A percentile compares a stretch with the other conserved stretches of the same genome.
Evolutionary conservation across 352 stramenopile genomes (phyloP).

Genomic region (Pythium vanterpoolii): DNA sequence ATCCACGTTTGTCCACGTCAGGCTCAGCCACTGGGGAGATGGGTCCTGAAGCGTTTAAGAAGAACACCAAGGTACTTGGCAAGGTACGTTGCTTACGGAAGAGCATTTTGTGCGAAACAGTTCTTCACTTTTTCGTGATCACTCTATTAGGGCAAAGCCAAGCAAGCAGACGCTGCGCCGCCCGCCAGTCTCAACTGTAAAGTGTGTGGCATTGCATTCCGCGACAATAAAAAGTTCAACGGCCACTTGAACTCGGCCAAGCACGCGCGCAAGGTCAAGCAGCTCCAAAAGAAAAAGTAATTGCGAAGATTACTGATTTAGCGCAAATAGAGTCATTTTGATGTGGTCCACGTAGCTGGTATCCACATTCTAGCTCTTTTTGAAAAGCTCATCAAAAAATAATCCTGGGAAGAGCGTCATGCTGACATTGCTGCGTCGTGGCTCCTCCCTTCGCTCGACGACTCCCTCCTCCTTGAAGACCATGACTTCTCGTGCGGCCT

Average conservation of each 20-base stretch:
- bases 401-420: not conserved
- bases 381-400: slow-evolving; percentile 6
- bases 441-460: slow-evolving; percentile 6
- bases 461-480: not conserved
- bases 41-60: not conserved
- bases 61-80: not conserved
- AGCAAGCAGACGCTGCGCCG: slow-evolving; percentile 7
- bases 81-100: not conserved
- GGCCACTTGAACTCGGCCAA: slow-evolving; percentile 86
- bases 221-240: slow-evolving; percentile 80
- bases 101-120: not conserved
- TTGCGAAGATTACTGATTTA: not conserved
- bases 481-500: slow-evolving; percentile 15
- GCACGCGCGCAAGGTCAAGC: slow-evolving; percentile 69
- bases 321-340: not conserved
- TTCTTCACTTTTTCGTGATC: not conserved
- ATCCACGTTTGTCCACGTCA: slow-evolving; percentile 21
- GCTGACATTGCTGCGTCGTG: slow-evolving; percentile 13
- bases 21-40: not conserved
- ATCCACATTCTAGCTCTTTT: not conserved
- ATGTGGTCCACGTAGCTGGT: not conserved
- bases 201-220: slow-evolving; percentile 51
- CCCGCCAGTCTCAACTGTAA: slow-evolving; percentile 44
- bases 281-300: slow-evolving; percentile 33
- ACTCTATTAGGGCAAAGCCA: slow-evolving; percentile 15